Evolutionary conservation across 345 rosid genomes (phyloP).

Genomic region (Kernera saxatilis): DNA sequence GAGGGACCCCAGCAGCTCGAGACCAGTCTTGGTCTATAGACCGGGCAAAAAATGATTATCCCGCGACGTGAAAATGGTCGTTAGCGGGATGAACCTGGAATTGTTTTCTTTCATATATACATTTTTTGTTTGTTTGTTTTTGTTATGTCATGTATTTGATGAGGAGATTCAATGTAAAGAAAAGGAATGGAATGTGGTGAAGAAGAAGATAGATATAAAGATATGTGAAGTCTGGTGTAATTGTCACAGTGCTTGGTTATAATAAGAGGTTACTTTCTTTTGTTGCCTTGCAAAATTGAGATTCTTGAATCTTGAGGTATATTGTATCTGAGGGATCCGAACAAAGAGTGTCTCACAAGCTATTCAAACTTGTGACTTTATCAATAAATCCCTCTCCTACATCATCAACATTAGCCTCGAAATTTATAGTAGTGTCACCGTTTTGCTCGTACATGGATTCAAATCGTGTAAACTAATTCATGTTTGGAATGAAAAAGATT

Average conservation of each 20-base stretch:
- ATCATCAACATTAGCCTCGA: neutral
- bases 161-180: constrained; percentile 13
- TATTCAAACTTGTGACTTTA: neutral
- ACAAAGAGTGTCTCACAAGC: neutral
- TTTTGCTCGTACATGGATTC: neutral
- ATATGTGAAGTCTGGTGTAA: constrained; percentile 23
- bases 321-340: neutral
- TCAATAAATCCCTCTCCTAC: neutral
- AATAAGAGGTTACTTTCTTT: constrained; percentile 23
- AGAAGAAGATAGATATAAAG: constrained; percentile 16
- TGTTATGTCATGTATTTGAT: constrained; percentile 15
- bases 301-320: neutral
- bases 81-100: constrained; percentile 4
- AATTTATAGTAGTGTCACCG: neutral
- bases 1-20: constrained; percentile 38
- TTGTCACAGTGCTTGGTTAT: constrained; percentile 22
- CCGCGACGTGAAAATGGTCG: neutral
- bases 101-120: constrained; percentile 12
- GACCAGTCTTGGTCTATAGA: constrained; percentile 50
- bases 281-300: neutral
- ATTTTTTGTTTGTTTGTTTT: neutral
- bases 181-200: neutral
- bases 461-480: no score
- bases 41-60: neutral
- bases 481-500: no score